These are phyloP conservation scores for Apophysomyces ossiformis DNA, from an alignment of 371 early-diverging fungal species.

Conservation along the genomic window DNA sequence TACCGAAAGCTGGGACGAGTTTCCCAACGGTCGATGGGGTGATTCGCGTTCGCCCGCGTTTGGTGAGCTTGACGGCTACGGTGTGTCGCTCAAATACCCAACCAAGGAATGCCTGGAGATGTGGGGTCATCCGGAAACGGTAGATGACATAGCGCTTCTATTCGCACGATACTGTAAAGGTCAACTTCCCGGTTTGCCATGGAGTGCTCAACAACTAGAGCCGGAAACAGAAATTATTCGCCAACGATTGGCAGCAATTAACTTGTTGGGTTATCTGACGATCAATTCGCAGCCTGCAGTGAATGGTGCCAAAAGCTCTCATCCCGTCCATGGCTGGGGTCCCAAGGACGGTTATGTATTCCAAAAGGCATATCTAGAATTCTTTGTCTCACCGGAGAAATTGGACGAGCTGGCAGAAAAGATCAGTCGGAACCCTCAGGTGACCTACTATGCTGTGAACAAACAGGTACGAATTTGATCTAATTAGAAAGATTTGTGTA, in stretches of 20 bases:
- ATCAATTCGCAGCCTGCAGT: constrained; percentile 98
- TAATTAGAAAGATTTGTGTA: too few relatives aligned
- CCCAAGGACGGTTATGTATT: constrained; percentile 96
- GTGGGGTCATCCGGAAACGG: constrained; percentile 83
- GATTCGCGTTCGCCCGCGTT: constrained; percentile 88
- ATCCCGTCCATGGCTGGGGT: constrained; percentile 93
- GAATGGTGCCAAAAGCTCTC: constrained; percentile 84
- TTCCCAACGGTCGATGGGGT: constrained; percentile 98
- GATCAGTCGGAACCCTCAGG: constrained; percentile 67
- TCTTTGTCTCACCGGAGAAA: constrained; percentile 82
- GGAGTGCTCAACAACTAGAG: constrained; percentile 87
- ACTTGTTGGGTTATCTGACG: constrained; percentile 85
- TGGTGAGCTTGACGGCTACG: constrained; percentile 94
- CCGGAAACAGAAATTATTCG: constrained; percentile 84
- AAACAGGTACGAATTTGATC: constrained; percentile 22
- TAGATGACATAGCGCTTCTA: constrained; percentile 69
- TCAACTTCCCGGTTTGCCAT: constrained; percentile 82
- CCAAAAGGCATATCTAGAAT: constrained; percentile 97
- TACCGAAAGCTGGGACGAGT: constrained; percentile 97
- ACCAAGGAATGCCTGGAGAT: constrained; percentile 63
- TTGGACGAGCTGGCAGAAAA: constrained; percentile 71
- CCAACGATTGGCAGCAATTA: constrained; percentile 72
- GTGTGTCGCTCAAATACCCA: constrained; percentile 78
- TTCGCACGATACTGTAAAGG: constrained; percentile 88
- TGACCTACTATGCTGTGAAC: constrained; percentile 96